Conservation (phyloP, 2,329 filamentous ascomycete genomes). For the Stagonosporopsis vannaccii region DNA sequence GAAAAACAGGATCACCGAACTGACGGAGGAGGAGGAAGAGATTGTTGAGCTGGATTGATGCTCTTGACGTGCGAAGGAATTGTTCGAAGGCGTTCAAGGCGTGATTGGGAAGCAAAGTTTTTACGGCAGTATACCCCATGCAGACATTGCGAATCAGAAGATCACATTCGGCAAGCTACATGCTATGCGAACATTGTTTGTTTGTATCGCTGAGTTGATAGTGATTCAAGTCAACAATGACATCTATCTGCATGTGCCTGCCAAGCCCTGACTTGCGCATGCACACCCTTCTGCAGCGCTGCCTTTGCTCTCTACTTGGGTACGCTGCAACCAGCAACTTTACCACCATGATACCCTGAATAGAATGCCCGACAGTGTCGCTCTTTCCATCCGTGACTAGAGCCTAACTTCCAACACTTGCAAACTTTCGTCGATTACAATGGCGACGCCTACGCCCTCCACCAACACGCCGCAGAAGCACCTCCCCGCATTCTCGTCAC, state of each 20-base stretch:
- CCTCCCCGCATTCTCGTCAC: conserved; percentile 49
- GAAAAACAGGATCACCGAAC: conserved; percentile 28
- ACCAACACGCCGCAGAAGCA: conserved; percentile 49
- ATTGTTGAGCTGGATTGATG: conserved; percentile 39
- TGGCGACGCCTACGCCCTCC: conserved; percentile 50
- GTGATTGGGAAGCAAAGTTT: background rate
- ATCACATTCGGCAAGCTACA: background rate
- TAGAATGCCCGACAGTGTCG: conserved; percentile 1
- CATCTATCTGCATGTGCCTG: conserved; percentile 2
- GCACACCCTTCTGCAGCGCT: conserved; percentile 10
- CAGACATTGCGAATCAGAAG: background rate
- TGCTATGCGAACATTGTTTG: background rate
- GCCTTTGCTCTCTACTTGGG: conserved; percentile 6
- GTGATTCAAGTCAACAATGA: background rate
- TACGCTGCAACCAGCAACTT: conserved; percentile 2
- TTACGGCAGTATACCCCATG: conserved; percentile 4
- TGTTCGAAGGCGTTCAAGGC: background rate
- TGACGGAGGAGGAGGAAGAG: conserved; percentile 32
- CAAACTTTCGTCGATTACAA: conserved; percentile 11
- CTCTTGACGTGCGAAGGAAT: background rate
- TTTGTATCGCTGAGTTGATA: background rate
- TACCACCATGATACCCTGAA: conserved; percentile 18
- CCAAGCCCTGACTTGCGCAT: conserved; percentile 37
- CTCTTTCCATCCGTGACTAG: conserved; percentile 3
- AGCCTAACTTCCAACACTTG: background rate